phyloP scores from a whole-genome alignment of 2,329 filamentous ascomycete genomes.

The Cercospora berteroae region DNA sequence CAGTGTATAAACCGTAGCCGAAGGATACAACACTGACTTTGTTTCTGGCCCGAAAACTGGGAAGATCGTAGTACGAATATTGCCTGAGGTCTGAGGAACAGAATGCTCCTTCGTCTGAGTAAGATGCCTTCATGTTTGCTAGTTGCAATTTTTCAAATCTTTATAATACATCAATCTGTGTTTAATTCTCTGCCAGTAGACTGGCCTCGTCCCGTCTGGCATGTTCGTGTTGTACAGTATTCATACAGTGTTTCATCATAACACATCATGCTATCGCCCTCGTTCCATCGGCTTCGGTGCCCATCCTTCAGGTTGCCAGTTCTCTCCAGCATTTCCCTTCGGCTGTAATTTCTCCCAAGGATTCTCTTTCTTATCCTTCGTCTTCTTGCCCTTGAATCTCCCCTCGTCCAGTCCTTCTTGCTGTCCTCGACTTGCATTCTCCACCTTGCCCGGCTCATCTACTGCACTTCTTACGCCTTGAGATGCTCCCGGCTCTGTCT shows the following conservation, averaged over 20 bases:
- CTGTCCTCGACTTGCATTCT: slow-evolving; percentile 30
- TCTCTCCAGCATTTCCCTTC: slow-evolving; percentile 43
- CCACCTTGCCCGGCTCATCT: slow-evolving; percentile 35
- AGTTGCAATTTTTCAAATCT: background rate
- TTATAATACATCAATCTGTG: background rate
- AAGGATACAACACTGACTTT: background rate
- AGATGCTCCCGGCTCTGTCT: slow-evolving; percentile 34
- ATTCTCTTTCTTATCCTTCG: slow-evolving; percentile 32
- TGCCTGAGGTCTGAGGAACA: background rate
- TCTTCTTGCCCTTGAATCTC: slow-evolving; percentile 34
- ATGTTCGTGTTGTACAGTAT: background rate
- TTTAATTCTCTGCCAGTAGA: background rate
- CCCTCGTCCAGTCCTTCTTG: slow-evolving; percentile 36
- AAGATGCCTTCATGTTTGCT: background rate
- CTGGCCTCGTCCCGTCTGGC: background rate
- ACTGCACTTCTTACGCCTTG: slow-evolving; percentile 36
- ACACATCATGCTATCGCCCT: slow-evolving; percentile 22
- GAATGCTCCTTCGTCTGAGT: background rate
- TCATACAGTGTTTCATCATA: background rate
- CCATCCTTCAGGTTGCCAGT: slow-evolving; percentile 50
- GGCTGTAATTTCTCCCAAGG: slow-evolving; percentile 43
- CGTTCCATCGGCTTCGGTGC: slow-evolving; percentile 41
- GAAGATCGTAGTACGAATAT: background rate
- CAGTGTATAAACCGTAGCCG: background rate
- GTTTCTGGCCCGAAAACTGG: background rate